A percentile compares a stretch with the other conserved stretches of the same genome.
These are phyloP conservation scores for Colletotrichum trifolii DNA, from an alignment of 2,329 filamentous ascomycete genomes.

Conservation along the genomic window DNA sequence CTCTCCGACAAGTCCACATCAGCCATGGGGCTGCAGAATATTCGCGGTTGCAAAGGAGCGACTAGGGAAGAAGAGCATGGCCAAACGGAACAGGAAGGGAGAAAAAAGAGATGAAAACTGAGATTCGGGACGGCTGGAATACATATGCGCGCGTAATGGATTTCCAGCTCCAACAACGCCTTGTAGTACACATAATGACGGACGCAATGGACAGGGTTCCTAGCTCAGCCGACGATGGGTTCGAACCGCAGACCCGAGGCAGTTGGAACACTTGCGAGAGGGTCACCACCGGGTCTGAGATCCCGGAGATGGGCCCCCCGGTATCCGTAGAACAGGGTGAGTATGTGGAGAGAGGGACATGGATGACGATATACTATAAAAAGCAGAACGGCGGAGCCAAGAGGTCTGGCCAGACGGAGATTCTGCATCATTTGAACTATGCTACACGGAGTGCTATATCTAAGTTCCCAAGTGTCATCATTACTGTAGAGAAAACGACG, in stretches of 20 bases:
- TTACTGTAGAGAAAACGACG: neutral
- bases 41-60: constrained; percentile 14
- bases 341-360: constrained; percentile 26
- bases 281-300: constrained; percentile 14
- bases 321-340: constrained; percentile 19
- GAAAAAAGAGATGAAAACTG: neutral
- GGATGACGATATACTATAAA: constrained; percentile 1
- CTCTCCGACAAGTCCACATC: constrained; percentile 50
- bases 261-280: constrained; percentile 20
- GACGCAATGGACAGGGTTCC: neutral
- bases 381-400: neutral
- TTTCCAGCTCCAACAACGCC: neutral
- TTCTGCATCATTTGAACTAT: neutral
- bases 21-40: constrained; percentile 44
- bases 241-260: constrained; percentile 14
- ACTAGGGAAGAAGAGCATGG: constrained; percentile 23
- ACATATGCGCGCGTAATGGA: constrained; percentile 15
- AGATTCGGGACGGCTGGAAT: neutral
- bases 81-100: neutral
- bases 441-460: no score
- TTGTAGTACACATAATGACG: no score
- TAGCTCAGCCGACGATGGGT: constrained; percentile 6
- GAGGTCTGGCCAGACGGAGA: constrained; percentile 6
- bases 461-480: no score
- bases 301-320: constrained; percentile 23